phyloP scores from a whole-genome alignment of 192 early-diverging fungal species.

The Gigaspora rosea region DNA sequence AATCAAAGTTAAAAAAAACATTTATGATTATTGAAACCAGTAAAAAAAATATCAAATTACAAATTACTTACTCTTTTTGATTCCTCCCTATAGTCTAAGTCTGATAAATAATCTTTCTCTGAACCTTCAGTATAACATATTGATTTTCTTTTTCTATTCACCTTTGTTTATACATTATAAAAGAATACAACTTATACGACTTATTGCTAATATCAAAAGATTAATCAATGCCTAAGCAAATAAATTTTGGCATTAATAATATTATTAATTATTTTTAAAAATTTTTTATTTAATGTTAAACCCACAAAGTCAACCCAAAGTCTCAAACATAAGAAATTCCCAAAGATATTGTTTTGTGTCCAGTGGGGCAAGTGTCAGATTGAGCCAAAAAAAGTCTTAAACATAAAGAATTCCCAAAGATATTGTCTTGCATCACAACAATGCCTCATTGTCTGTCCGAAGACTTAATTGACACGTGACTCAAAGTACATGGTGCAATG shows the following conservation, averaged over 20 bases:
- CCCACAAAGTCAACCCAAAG: not conserved
- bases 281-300: not conserved
- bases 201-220: not conserved
- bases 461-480: constrained; percentile 25
- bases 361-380: not conserved
- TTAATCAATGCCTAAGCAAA: constrained; percentile 5
- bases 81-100: no score
- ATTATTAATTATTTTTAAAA: constrained; percentile 12
- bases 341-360: constrained; percentile 4
- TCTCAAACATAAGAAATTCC: constrained; percentile 11
- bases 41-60: no score
- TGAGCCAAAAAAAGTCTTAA: constrained; percentile 21
- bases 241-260: constrained; percentile 6
- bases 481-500: no score
- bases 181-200: not conserved
- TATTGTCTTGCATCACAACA: not conserved
- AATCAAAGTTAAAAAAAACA: no score
- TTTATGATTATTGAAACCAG: no score
- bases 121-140: no score
- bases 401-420: not conserved
- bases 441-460: constrained; percentile 23
- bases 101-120: no score
- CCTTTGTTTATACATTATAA: no score
- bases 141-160: no score
- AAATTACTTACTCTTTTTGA: no score